These are phyloP conservation scores for Lenwebbia sp. DNA, from an alignment of 345 rosid species.

Conservation along the genomic window DNA sequence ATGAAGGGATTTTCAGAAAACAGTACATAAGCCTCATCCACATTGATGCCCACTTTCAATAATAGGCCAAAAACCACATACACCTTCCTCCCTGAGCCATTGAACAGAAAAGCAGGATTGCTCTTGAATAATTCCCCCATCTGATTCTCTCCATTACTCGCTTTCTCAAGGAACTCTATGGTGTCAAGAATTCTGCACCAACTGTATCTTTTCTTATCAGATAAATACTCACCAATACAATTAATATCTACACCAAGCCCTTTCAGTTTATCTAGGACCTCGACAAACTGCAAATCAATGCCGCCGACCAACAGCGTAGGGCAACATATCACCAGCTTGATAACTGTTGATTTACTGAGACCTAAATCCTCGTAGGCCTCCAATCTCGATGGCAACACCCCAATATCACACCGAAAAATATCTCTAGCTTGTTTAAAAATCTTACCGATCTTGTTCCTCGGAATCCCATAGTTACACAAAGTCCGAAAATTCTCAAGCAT, in stretches of 20 bases:
- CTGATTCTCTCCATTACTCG: constrained; percentile 45
- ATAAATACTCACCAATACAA: constrained; percentile 32
- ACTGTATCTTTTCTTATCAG: constrained; percentile 24
- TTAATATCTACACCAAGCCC: constrained; percentile 38
- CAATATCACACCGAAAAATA: constrained; percentile 37
- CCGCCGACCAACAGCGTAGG: constrained; percentile 42
- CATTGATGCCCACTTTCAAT: constrained; percentile 44
- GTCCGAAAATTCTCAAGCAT: constrained; percentile 61
- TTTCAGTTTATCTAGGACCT: constrained; percentile 39
- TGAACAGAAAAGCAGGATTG: constrained; percentile 44
- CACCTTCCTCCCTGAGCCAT: constrained; percentile 56
- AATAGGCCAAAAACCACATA: constrained; percentile 49
- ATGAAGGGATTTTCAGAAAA: constrained; percentile 43
- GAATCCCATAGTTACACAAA: constrained; percentile 60
- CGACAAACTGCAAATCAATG: constrained; percentile 34
- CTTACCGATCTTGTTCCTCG: constrained; percentile 58
- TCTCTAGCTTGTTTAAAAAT: constrained; percentile 51
- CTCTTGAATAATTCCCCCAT: constrained; percentile 26
- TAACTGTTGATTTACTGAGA: constrained; percentile 35
- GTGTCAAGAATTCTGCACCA: constrained; percentile 59
- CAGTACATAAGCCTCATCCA: constrained; percentile 30
- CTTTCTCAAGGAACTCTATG: constrained; percentile 47
- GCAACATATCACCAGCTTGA: constrained; percentile 50
- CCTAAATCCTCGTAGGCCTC: constrained; percentile 49
- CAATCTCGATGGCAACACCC: constrained; percentile 35